Percentiles rank a stretch among this genome's conserved stretches.
Evolutionary conservation across 352 stramenopile species (phyloP).

Genomic region (Phytopythium helicoides): DNA sequence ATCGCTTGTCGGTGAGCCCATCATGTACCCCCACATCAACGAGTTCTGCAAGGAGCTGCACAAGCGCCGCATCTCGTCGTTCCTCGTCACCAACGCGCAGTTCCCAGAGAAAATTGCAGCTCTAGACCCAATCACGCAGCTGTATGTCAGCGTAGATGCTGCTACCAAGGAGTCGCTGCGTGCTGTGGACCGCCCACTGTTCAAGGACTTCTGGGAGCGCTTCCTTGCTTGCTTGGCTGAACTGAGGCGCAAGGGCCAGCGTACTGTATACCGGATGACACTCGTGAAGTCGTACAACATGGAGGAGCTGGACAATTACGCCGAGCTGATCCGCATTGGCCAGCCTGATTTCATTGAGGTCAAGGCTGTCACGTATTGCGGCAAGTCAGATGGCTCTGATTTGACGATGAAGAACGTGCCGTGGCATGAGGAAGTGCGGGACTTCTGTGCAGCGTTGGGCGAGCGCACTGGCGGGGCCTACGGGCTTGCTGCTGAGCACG

Average conservation of each 20-base stretch:
- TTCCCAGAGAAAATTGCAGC: slow-evolving; percentile 96
- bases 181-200: slow-evolving; percentile 95
- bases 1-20: slow-evolving; percentile 97
- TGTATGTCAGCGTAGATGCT: slow-evolving; percentile 99
- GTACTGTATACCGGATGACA: slow-evolving; percentile 96
- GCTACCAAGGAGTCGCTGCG: slow-evolving; percentile 95
- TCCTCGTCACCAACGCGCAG: slow-evolving; percentile 98
- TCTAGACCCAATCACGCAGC: slow-evolving; percentile 96
- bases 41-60: slow-evolving; percentile 96
- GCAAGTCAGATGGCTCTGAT: slow-evolving; percentile 96
- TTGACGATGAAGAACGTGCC: slow-evolving; percentile 98
- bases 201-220: slow-evolving; percentile 97
- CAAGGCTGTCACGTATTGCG: slow-evolving; percentile 98
- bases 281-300: slow-evolving; percentile 99
- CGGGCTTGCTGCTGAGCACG: slow-evolving; percentile 93
- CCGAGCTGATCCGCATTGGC: slow-evolving; percentile 90
- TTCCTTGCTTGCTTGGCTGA: slow-evolving; percentile 90
- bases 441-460: slow-evolving; percentile 85
- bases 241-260: slow-evolving; percentile 94
- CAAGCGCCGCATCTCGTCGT: slow-evolving; percentile 94
- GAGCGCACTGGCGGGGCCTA: slow-evolving; percentile 87
- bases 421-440: slow-evolving; percentile 97
- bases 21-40: slow-evolving; percentile 99
- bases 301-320: slow-evolving; percentile 94
- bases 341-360: slow-evolving; percentile 94